phyloP scores from a whole-genome alignment of 148 eudicot genomes.

The Rhododendron ovatum region DNA sequence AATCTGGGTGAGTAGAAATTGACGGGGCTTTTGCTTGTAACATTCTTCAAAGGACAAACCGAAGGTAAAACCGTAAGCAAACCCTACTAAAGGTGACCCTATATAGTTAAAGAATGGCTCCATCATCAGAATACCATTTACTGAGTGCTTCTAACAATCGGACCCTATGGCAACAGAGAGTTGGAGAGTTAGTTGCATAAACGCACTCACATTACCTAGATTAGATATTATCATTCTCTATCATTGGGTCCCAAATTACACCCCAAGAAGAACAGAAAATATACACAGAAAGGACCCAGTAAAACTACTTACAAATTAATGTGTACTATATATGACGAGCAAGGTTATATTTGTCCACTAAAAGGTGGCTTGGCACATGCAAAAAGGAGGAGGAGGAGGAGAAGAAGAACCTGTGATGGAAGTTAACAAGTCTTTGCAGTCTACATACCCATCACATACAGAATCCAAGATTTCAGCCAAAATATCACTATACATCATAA shows the following conservation, averaged over 20 bases:
- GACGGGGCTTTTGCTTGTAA: not conserved
- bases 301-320: not conserved
- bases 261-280: not conserved
- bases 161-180: not conserved
- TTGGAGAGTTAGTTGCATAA: not conserved
- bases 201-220: not conserved
- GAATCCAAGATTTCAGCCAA: constrained; percentile 59
- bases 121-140: not conserved
- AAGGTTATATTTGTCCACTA: not conserved
- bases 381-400: not conserved
- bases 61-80: not conserved
- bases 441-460: constrained; percentile 65
- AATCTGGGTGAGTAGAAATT: not conserved
- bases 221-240: not conserved
- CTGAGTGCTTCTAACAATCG: not conserved
- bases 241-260: not conserved
- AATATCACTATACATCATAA: constrained; percentile 43
- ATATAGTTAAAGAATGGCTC: not conserved
- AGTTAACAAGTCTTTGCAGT: constrained; percentile 64
- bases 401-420: constrained; percentile 62
- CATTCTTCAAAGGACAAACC: not conserved
- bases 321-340: not conserved
- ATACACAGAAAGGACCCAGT: not conserved
- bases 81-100: not conserved
- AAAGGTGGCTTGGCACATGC: constrained; percentile 3